These are phyloP conservation scores for Solanum medicagineum DNA, from an alignment of 257 asterid genomes.

Conservation along the genomic window DNA sequence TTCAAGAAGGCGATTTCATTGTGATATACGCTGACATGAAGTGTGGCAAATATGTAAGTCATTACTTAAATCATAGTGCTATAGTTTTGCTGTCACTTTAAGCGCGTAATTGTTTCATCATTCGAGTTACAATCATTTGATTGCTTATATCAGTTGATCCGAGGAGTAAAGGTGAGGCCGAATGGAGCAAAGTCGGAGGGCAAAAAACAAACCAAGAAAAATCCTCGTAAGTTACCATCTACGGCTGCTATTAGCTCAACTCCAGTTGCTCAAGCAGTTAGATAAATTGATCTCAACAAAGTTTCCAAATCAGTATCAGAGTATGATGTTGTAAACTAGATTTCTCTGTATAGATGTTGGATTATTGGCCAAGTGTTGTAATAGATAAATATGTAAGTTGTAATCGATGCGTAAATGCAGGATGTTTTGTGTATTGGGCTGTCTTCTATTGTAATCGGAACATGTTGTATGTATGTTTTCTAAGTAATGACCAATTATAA, in stretches of 20 bases:
- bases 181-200: conserved; percentile 18
- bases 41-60: conserved; percentile 53
- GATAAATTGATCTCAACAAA: not conserved
- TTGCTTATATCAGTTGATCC: conserved; percentile 1
- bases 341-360: not conserved
- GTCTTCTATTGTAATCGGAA: not conserved
- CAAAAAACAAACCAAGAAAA: conserved; percentile 62
- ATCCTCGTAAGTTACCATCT: conserved; percentile 24
- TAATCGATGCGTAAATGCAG: not conserved
- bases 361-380: not conserved
- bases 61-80: not conserved
- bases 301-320: not conserved
- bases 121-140: not conserved
- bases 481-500: not conserved
- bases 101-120: not conserved
- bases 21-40: conserved; percentile 33
- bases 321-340: not conserved
- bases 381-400: not conserved
- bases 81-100: not conserved
- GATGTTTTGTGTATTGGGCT: not conserved
- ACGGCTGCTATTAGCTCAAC: conserved; percentile 22
- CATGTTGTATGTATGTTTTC: not conserved
- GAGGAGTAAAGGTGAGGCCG: conserved; percentile 16
- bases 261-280: conserved; percentile 17
- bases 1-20: conserved; percentile 37